phyloP scores from a whole-genome alignment of 768 basidiomycete genomes.

The Rhizopogon rudus region DNA sequence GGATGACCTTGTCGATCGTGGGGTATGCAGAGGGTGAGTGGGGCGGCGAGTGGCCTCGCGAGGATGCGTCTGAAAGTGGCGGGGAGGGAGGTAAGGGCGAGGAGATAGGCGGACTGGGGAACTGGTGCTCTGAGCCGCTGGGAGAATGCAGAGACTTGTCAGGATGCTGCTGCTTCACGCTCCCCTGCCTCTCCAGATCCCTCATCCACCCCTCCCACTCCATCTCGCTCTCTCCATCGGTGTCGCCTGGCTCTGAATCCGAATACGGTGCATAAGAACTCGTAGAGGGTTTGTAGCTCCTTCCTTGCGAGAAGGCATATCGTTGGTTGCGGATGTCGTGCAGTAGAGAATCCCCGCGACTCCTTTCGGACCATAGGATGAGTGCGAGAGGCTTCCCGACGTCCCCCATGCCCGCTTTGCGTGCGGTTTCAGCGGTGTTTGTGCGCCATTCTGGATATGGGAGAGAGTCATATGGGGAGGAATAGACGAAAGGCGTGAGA shows the following conservation, averaged over 20 bases:
- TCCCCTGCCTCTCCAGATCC: slow-evolving; percentile 42
- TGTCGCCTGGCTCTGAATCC: slow-evolving; percentile 33
- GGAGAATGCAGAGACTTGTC: slow-evolving; percentile 2
- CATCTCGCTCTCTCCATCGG: slow-evolving; percentile 43
- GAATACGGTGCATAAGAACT: slow-evolving; percentile 3
- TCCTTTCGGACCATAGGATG: slow-evolving; percentile 31
- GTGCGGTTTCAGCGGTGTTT: slow-evolving; percentile 44
- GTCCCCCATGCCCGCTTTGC: slow-evolving; percentile 55
- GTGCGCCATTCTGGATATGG: slow-evolving; percentile 69
- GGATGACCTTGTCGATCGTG: slow-evolving; percentile 18
- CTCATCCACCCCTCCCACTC: slow-evolving; percentile 69
- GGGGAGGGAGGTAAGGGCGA: slow-evolving; percentile 15
- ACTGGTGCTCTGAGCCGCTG: not conserved
- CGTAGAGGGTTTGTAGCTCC: slow-evolving; percentile 13
- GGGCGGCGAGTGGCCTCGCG: slow-evolving; percentile 11
- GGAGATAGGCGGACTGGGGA: slow-evolving; percentile 3
- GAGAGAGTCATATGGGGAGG: slow-evolving; percentile 31
- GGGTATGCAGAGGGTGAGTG: slow-evolving; percentile 11
- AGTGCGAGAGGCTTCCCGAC: slow-evolving; percentile 50
- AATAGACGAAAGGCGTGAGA: slow-evolving; percentile 22
- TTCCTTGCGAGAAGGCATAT: slow-evolving; percentile 17
- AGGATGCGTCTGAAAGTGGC: slow-evolving; percentile 22
- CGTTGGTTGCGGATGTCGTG: slow-evolving; percentile 20
- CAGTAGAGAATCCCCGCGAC: slow-evolving; percentile 11
- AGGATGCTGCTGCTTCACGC: slow-evolving; percentile 6